Conservation (phyloP, 2,329 filamentous ascomycete species). For the Escovopsis weberi region DNA sequence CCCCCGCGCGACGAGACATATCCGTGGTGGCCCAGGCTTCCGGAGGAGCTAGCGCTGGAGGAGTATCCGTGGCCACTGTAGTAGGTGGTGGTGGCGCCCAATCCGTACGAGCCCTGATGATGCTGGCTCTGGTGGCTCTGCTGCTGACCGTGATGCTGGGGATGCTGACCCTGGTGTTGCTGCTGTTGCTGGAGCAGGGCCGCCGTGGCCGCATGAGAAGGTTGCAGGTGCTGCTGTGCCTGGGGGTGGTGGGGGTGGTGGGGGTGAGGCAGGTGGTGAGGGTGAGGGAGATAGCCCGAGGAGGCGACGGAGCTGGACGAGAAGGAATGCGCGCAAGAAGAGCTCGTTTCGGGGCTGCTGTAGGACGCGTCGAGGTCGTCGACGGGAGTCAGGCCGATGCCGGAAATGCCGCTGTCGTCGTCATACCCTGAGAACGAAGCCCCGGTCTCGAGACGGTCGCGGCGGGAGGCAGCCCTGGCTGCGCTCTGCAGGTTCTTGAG, state of each 20-base stretch:
- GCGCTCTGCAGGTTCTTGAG: slow-evolving; percentile 66
- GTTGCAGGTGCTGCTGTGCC: slow-evolving; percentile 12
- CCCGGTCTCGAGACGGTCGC: slow-evolving; percentile 41
- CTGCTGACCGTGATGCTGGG: slow-evolving; percentile 14
- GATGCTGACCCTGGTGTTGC: slow-evolving; percentile 12
- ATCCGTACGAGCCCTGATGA: slow-evolving; percentile 13
- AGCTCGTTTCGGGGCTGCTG: slow-evolving; percentile 37
- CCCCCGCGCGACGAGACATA: slow-evolving; percentile 13
- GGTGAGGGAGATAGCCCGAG: slow-evolving; percentile 4
- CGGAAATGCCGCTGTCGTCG: slow-evolving; percentile 59
- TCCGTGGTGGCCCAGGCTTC: slow-evolving; percentile 23
- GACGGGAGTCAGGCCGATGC: slow-evolving; percentile 42
- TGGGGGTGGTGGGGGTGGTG: slow-evolving; percentile 14
- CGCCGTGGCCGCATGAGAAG: slow-evolving; percentile 8
- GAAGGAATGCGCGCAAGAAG: slow-evolving; percentile 27
- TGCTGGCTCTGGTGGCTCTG: slow-evolving; percentile 11
- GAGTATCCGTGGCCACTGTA: slow-evolving; percentile 32
- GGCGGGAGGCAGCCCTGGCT: slow-evolving; percentile 49
- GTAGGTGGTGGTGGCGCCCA: slow-evolving; percentile 5
- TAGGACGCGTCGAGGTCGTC: slow-evolving; percentile 44
- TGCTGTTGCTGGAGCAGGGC: slow-evolving; percentile 4
- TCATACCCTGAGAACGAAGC: slow-evolving; percentile 33
- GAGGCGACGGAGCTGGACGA: slow-evolving; percentile 21
- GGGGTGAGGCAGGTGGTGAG: slow-evolving; percentile 6
- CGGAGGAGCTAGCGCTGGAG: slow-evolving; percentile 37